Conservation (phyloP, 2,329 filamentous ascomycete species). For the Cadophora malorum region DNA sequence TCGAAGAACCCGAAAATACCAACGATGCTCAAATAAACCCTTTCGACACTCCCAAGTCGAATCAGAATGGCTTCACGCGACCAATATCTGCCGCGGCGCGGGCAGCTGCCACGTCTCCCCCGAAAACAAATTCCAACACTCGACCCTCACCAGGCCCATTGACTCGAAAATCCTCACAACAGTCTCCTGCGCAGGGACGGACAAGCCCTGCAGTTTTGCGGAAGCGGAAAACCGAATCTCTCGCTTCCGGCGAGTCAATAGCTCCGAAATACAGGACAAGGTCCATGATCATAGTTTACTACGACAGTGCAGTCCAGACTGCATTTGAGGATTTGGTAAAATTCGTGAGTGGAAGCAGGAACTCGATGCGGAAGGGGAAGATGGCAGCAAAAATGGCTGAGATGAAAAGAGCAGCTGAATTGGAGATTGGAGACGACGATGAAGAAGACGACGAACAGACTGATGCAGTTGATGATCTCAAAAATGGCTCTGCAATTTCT, state of each 20-base stretch:
- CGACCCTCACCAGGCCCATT: conserved; percentile 30
- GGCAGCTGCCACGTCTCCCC: conserved; percentile 24
- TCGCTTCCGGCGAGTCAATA: conserved; percentile 42
- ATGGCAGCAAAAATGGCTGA: conserved; percentile 78
- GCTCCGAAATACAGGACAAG: conserved; percentile 65
- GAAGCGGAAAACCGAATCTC: conserved; percentile 45
- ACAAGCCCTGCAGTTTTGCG: conserved; percentile 33
- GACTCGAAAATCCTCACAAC: conserved; percentile 36
- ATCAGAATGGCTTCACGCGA: conserved; percentile 28
- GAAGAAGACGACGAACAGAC: conserved; percentile 48
- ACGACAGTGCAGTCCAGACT: conserved; percentile 85
- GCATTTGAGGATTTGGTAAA: conserved; percentile 84
- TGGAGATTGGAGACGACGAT: conserved; percentile 60
- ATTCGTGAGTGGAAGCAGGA: conserved; percentile 79
- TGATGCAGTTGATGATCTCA: conserved; percentile 15
- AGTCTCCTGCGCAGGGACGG: conserved; percentile 33
- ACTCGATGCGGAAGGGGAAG: conserved; percentile 85
- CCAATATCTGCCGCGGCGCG: conserved; percentile 33
- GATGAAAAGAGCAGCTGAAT: conserved; percentile 64
- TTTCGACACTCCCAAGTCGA: conserved; percentile 31
- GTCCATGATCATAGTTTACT: conserved; percentile 86
- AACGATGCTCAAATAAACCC: conserved; percentile 28
- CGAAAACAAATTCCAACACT: conserved; percentile 29
- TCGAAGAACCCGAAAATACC: conserved; percentile 29
- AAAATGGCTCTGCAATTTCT: conserved; percentile 20